Conservation (phyloP, 2,329 filamentous ascomycete genomes). For the Boeremia exigua region DNA sequence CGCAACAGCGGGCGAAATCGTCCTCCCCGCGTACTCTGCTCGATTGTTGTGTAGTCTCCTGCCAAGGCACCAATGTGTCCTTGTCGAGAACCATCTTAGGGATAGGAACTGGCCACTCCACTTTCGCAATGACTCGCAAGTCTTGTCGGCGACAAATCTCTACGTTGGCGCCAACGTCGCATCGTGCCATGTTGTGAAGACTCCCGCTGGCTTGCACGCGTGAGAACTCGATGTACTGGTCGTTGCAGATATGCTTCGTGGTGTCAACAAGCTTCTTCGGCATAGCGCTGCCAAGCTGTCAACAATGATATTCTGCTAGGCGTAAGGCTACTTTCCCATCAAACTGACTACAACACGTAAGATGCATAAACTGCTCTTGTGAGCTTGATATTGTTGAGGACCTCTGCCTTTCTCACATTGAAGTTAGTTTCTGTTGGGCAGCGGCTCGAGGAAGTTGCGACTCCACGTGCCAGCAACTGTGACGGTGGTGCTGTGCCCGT, state of each 20-base stretch:
- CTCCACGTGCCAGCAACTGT: constrained; percentile 73
- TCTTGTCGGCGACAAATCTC: constrained; percentile 39
- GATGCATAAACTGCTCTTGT: constrained; percentile 62
- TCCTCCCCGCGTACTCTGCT: constrained; percentile 34
- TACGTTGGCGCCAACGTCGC: constrained; percentile 56
- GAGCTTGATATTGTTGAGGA: not conserved
- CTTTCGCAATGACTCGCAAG: constrained; percentile 31
- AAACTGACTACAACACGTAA: constrained; percentile 74
- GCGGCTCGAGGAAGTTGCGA: constrained; percentile 70
- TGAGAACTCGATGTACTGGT: constrained; percentile 55
- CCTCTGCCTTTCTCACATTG: constrained; percentile 41
- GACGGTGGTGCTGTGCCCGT: constrained; percentile 76
- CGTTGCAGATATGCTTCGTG: constrained; percentile 66
- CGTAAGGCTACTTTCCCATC: constrained; percentile 77
- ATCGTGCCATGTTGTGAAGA: constrained; percentile 54
- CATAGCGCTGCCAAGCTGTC: constrained; percentile 73
- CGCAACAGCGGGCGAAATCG: constrained; percentile 32
- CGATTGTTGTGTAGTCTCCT: constrained; percentile 34
- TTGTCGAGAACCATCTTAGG: constrained; percentile 42
- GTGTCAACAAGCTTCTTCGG: constrained; percentile 70
- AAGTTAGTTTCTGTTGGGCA: constrained; percentile 72
- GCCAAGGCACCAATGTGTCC: constrained; percentile 35
- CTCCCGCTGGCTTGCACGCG: constrained; percentile 56
- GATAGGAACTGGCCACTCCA: constrained; percentile 37
- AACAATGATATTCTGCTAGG: constrained; percentile 70